A percentile compares a stretch with the other conserved stretches of the same genome.
Conservation (phyloP, 2,329 filamentous ascomycete genomes). For the Malbranchea zuffiana region DNA sequence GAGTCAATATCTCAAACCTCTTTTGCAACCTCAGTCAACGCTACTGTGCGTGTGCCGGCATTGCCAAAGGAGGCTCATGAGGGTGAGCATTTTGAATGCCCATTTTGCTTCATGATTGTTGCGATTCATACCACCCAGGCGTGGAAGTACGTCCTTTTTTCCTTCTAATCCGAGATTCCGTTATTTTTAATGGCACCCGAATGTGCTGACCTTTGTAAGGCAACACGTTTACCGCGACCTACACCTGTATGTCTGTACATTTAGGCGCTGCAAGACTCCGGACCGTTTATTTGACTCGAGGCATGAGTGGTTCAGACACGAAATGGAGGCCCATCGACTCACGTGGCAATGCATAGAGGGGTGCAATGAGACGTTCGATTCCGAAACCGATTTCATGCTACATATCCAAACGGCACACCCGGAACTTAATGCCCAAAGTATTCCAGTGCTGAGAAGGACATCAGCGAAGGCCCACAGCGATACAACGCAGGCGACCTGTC, state of each 20-base stretch:
- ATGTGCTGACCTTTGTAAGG: no score
- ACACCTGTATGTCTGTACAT: conserved; percentile 3
- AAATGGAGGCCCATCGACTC: background rate
- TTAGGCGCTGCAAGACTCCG: background rate
- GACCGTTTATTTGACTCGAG: conserved; percentile 1
- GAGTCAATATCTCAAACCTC: conserved; percentile 4
- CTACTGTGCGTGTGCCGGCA: background rate
- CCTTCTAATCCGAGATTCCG: no score
- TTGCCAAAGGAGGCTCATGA: background rate
- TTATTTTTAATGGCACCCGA: no score
- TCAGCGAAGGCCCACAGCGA: no score
- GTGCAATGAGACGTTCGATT: background rate
- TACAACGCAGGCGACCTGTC: no score
- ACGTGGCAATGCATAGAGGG: background rate
- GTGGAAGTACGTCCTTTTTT: conserved; percentile 24
- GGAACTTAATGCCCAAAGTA: no score
- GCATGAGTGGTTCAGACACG: conserved; percentile 1
- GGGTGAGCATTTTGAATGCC: conserved; percentile 11
- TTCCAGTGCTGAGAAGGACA: no score
- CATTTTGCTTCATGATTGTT: conserved; percentile 15
- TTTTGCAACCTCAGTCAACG: background rate
- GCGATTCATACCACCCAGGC: conserved; percentile 16
- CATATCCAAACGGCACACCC: background rate
- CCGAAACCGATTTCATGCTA: background rate
- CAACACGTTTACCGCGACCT: conserved; percentile 2